phyloP scores from a whole-genome alignment of 495 filamentous ascomycete genomes.

The Lasiosphaeria hispida region DNA sequence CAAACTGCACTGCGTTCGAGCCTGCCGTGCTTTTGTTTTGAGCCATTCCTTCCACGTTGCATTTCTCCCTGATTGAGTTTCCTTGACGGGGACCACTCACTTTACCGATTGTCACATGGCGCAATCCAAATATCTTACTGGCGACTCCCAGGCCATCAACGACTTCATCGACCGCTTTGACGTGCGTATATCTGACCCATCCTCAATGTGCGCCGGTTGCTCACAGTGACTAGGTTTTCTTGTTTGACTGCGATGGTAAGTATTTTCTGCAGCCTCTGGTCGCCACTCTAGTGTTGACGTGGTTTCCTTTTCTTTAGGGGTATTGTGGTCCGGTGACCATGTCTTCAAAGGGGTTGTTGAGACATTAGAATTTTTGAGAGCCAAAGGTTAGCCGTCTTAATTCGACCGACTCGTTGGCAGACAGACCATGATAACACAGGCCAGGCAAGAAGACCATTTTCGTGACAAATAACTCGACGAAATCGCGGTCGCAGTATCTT shows the following conservation, averaged over 20 bases:
- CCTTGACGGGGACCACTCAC: not conserved
- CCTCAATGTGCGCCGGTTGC: not conserved
- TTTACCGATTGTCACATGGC: conserved; percentile 16
- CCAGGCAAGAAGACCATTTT: conserved; percentile 90
- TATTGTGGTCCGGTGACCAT: conserved; percentile 93
- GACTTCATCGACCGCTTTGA: conserved; percentile 89
- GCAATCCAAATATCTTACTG: conserved; percentile 72
- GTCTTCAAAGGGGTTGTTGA: conserved; percentile 79
- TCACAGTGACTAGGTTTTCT: conserved; percentile 63
- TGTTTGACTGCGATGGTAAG: conserved; percentile 96
- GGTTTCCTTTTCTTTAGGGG: conserved; percentile 56
- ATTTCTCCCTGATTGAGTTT: too few relatives aligned
- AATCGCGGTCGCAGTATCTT: conserved; percentile 86
- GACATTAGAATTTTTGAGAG: conserved; percentile 75
- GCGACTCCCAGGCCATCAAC: conserved; percentile 68
- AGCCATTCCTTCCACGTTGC: too few relatives aligned
- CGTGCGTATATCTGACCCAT: conserved; percentile 53
- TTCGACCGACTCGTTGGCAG: not conserved
- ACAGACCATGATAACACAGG: not conserved
- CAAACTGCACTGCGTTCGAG: too few relatives aligned
- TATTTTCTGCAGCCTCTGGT: not conserved
- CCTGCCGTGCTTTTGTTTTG: too few relatives aligned
- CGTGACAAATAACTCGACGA: conserved; percentile 98
- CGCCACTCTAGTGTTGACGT: conserved; percentile 7
- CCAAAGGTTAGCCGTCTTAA: conserved; percentile 56